Conservation (phyloP, 2,329 filamentous ascomycete species). For the Colletotrichum somersetense region DNA sequence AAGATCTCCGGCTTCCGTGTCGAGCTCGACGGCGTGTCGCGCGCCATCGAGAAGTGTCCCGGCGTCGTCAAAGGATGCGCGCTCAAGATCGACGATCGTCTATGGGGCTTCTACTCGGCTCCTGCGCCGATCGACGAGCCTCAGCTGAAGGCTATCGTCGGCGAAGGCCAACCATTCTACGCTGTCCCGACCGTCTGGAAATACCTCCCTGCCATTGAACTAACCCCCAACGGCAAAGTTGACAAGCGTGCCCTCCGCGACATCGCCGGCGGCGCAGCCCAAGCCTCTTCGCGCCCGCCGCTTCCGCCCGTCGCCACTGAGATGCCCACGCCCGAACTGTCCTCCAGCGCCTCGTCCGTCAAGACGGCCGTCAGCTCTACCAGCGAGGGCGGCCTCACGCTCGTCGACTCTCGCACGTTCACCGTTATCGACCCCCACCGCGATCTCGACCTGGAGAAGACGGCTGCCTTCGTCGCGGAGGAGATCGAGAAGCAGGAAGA, state of each 20-base stretch:
- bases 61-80: constrained; percentile 62
- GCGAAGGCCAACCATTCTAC: constrained; percentile 65
- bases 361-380: constrained; percentile 20
- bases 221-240: constrained; percentile 69
- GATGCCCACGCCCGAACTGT: constrained; percentile 14
- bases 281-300: not conserved
- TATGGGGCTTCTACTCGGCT: constrained; percentile 64
- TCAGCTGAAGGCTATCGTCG: constrained; percentile 55
- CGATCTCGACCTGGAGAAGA: constrained; percentile 40
- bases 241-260: constrained; percentile 62
- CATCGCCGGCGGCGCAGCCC: constrained; percentile 45
- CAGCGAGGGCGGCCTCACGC: constrained; percentile 33
- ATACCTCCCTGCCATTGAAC: constrained; percentile 58
- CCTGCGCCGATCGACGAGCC: constrained; percentile 51
- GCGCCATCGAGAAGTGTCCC: constrained; percentile 60
- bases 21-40: constrained; percentile 69
- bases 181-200: constrained; percentile 63
- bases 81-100: constrained; percentile 60
- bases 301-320: constrained; percentile 4
- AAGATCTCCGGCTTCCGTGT: constrained; percentile 71
- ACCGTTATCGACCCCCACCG: constrained; percentile 13
- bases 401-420: constrained; percentile 33
- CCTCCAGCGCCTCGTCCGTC: constrained; percentile 30
- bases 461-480: constrained; percentile 26
- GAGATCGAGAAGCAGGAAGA: constrained; percentile 26